Base-by-base conservation (phyloP, 306 rosid species). In the Castanea sativa region DNA sequence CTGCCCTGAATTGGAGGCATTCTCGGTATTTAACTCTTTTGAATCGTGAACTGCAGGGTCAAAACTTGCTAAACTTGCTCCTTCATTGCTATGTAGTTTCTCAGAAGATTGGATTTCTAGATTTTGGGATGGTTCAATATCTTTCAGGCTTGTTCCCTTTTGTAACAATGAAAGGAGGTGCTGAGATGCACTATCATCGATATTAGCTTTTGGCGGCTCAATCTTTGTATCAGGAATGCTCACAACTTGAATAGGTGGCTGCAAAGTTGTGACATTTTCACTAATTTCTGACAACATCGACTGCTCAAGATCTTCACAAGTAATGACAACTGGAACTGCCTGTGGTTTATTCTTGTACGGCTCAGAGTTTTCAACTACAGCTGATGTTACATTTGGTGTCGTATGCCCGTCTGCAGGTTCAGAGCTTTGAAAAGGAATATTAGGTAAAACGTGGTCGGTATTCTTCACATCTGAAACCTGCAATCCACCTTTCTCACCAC, bases 301-400 rank as follows among this genome's bases (percentile, higher is more conserved):
- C 82, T 96, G 97, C 87, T 96, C 99, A 55, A 96, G 92, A 78
- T 91, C 96, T 87, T 93, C 97, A 82, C 99, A 96, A 51, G 98
- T 96, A 75, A 96, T 92, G 83, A 96, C 92, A 23, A 91, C 87
- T 19, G 90, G 82, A 70, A 88, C 85, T 77, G 84, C 83, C 86
- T 83, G 88, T 21, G 94, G 80, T 78, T 88, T 89, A 79, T 76
- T 89, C 80, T 79, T 87, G 89, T 73, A 76, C 7, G 70, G 84
- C 79, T 85, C 93, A 71, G 92, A 58, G 76, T 84, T 85, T 32
- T 75, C 84, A 77, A 80, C 70, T 60, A 85, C 14, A 29, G 78
- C 76, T 75, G 85, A 77, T 63, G 74, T 76, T 75, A 72, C 77
- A 73, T 81, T 80, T 76, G 89, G 81, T 65, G 86, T 73, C 74